Percentiles rank a stretch among this genome's conserved stretches.
Conservation (phyloP, 1,139 yeast genomes). For the Nakaseomyces glabratus region DNA sequence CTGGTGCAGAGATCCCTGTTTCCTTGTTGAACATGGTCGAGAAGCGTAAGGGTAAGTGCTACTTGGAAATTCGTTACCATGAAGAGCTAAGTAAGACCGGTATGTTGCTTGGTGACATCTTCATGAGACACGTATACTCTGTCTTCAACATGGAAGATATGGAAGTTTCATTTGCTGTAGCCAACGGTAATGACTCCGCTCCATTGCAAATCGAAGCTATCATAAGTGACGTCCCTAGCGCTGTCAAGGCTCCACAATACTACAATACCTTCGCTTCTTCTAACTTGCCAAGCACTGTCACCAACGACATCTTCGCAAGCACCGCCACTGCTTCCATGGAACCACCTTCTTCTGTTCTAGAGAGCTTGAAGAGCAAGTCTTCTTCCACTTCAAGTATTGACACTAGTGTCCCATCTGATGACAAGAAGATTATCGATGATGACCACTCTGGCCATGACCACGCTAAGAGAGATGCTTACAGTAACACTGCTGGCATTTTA, state of each 20-base stretch:
- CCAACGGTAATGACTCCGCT: slow-evolving; percentile 22
- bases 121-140: slow-evolving; percentile 63
- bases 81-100: slow-evolving; percentile 19
- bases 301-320: too few species aligned
- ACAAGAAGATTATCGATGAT: too few species aligned
- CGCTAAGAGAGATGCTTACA: too few species aligned
- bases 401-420: too few species aligned
- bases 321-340: too few species aligned
- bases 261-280: slow-evolving; percentile 1
- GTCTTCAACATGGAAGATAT: slow-evolving; percentile 66
- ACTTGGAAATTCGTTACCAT: slow-evolving; percentile 30
- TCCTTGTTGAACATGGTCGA: not conserved
- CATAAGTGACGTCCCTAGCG: slow-evolving; percentile 6
- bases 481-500: too few species aligned
- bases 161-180: slow-evolving; percentile 63
- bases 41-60: slow-evolving; percentile 24
- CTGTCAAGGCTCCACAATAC: slow-evolving; percentile 8
- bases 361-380: too few species aligned
- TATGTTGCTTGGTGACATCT: slow-evolving; percentile 59
- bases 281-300: not conserved
- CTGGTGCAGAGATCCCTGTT: slow-evolving; percentile 31
- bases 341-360: too few species aligned
- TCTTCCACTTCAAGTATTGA: too few species aligned
- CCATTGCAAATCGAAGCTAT: slow-evolving; percentile 7
- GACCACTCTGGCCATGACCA: too few species aligned